phyloP scores from a whole-genome alignment of 495 filamentous ascomycete genomes.

The Cryomyces minteri region DNA sequence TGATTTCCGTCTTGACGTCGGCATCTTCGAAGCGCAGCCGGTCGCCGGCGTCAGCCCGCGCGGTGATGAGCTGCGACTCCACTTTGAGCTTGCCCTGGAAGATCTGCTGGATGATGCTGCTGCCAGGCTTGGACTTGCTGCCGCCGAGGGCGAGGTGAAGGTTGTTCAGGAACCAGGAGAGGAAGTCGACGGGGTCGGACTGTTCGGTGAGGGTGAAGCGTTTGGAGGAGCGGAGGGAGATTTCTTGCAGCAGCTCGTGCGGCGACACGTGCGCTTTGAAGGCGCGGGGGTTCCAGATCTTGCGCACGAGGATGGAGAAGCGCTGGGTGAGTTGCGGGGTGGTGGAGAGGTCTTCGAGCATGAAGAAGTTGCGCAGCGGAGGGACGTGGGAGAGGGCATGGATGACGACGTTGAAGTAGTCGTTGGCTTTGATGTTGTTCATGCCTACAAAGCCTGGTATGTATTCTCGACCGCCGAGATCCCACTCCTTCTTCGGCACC shows the following conservation, averaged over 20 bases:
- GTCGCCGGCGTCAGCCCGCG: slow-evolving; percentile 72
- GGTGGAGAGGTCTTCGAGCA: slow-evolving; percentile 57
- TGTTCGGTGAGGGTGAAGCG: slow-evolving; percentile 81
- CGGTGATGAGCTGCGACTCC: slow-evolving; percentile 87
- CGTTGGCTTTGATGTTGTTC: slow-evolving; percentile 99
- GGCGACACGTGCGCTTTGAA: slow-evolving; percentile 97
- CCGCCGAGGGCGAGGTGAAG: slow-evolving; percentile 84
- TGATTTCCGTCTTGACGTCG: slow-evolving; percentile 55
- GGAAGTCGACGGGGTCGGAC: slow-evolving; percentile 89
- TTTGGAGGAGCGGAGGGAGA: slow-evolving; percentile 76
- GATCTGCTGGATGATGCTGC: slow-evolving; percentile 68
- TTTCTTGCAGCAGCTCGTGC: slow-evolving; percentile 90
- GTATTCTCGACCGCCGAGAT: slow-evolving; percentile 66
- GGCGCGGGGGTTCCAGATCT: slow-evolving; percentile 94
- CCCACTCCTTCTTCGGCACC: slow-evolving; percentile 54
- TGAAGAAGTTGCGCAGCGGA: slow-evolving; percentile 81
- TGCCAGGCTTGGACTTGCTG: slow-evolving; percentile 65
- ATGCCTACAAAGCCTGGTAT: slow-evolving; percentile 87
- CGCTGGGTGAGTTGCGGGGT: slow-evolving; percentile 49
- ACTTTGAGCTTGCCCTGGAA: slow-evolving; percentile 88
- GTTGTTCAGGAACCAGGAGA: slow-evolving; percentile 94
- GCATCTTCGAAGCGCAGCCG: slow-evolving; percentile 90
- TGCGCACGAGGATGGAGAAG: slow-evolving; percentile 78
- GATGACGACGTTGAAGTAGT: slow-evolving; percentile 94
- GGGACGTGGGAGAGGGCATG: slow-evolving; percentile 81